Evolutionary conservation across 176 grass and related monocot species (phyloP).

Genomic region (Thinopyrum elongatum): DNA sequence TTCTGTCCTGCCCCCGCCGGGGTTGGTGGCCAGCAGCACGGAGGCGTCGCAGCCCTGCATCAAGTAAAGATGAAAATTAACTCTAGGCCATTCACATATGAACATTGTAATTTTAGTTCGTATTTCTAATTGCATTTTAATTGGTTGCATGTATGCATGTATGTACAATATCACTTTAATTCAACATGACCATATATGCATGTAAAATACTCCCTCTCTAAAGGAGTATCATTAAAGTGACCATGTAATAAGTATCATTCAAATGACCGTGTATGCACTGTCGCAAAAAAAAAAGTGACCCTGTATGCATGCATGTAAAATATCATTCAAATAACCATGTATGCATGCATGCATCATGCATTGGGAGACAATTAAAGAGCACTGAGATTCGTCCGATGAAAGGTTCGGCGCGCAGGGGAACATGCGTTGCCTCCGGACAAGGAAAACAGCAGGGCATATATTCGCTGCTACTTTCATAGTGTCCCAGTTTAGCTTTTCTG

Average conservation of each 20-base stretch:
- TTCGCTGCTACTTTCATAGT: conserved; percentile 2
- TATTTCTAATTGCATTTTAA: too few relatives aligned
- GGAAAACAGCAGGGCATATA: not conserved
- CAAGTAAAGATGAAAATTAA: not conserved
- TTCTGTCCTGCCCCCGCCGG: conserved; percentile 32
- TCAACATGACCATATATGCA: too few relatives aligned
- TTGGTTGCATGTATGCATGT: too few relatives aligned
- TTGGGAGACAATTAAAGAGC: not conserved
- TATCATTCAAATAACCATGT: too few relatives aligned
- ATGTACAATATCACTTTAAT: too few relatives aligned
- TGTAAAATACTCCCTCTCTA: too few relatives aligned
- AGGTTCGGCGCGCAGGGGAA: not conserved
- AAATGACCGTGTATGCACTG: too few relatives aligned
- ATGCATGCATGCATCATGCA: not conserved
- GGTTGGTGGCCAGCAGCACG: conserved; percentile 38
- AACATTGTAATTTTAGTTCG: not conserved
- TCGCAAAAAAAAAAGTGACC: too few relatives aligned
- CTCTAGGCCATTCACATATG: not conserved
- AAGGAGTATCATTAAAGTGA: too few relatives aligned
- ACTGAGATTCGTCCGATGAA: too few relatives aligned
- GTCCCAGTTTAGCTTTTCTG: not conserved
- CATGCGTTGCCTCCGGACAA: conserved; percentile 27
- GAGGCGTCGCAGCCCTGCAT: conserved; percentile 51
- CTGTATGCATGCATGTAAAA: too few relatives aligned
- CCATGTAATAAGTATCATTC: too few relatives aligned